Evolutionary conservation across 1,284 basidiomycete species (phyloP), one percentile per base, ranked within the genome.

Genomic region (Sanguinoderma infundibulare): DNA sequence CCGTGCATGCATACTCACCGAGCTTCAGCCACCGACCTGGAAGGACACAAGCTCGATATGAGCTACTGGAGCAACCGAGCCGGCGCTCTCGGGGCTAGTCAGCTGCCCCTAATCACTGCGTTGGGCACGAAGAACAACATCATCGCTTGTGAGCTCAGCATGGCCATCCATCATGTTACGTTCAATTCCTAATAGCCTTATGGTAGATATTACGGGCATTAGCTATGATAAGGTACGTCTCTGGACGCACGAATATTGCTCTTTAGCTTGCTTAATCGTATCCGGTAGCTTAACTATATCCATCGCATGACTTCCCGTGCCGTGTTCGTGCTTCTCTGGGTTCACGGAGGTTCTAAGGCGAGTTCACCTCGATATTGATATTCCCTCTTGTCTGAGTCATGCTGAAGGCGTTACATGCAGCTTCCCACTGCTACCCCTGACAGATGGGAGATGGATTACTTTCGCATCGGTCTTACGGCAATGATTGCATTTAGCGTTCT

Each of bases 61-160:
- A 67, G 57, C 5, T 80, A 78, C 64, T 87, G 80, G 76, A 76
- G 78, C 9, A 81, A 82, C 60, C 78, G 84, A 36, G 81, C 84
- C 1, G 84, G 78, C 0, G 70, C 74, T 40, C 75, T 89, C 17
- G 86, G 82, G 0, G 74, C 81, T 1, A 78, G 79, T 20, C 89
- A 91, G 69, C 69, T 88, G 1, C 84, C 87, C 0, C 74, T 91
- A n/a, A 79, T 90, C 65, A 80, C 83, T 0, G 86, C 79, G 2
- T 80, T 91, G 14, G 87, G 86, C 0, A 85, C 84, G 53, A 86
- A 85, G 71, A 88, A 91, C 70, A 90, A 89, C 57, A 57, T 85
- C 22, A 75, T 91, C 7, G 83, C 85, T 5, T 77, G 85, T 86
- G 59, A 59, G 84, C 76, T 28, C 28, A 26, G 28, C 17, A 40